These are phyloP conservation scores for Stereum hirsutum DNA, from an alignment of 1,284 basidiomycete species.

Conservation along the genomic window DNA sequence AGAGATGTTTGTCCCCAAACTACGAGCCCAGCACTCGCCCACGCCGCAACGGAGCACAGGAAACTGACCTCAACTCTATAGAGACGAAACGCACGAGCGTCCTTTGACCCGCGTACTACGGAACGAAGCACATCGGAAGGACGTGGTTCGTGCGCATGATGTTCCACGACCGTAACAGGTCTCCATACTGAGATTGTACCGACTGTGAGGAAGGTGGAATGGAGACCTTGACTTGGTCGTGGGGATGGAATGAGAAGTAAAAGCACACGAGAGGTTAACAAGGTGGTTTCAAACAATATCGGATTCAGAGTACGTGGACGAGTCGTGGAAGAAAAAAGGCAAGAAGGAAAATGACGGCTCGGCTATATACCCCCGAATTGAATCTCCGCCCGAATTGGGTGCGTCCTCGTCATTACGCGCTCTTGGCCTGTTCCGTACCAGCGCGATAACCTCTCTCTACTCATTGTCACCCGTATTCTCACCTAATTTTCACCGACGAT, in stretches of 20 bases:
- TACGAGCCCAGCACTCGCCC: conserved; percentile 38
- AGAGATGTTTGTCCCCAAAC: conserved; percentile 49
- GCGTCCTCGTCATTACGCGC: too few species aligned
- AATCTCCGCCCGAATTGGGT: background rate
- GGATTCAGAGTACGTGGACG: background rate
- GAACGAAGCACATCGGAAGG: conserved; percentile 36
- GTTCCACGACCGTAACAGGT: conserved; percentile 55
- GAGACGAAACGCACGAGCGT: conserved; percentile 31
- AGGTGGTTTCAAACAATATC: too few species aligned
- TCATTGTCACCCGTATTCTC: conserved; percentile 3
- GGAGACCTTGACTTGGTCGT: conserved; percentile 49
- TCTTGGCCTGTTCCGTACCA: too few species aligned
- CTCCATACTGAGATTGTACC: conserved; percentile 21
- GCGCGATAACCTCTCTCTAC: background rate
- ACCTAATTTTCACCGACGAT: conserved; percentile 18
- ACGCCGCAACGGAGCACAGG: conserved; percentile 13
- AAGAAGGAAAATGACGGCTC: too few species aligned
- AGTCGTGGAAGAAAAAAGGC: background rate
- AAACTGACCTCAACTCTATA: conserved; percentile 48
- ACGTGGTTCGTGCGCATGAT: conserved; percentile 23
- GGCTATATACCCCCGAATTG: background rate
- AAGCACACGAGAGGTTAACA: background rate
- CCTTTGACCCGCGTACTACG: conserved; percentile 33
- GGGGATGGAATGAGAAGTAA: too few species aligned
- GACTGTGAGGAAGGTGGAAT: conserved; percentile 16